Conservation (phyloP, 2,329 filamentous ascomycete species). For the Coleophoma crateriformis region DNA sequence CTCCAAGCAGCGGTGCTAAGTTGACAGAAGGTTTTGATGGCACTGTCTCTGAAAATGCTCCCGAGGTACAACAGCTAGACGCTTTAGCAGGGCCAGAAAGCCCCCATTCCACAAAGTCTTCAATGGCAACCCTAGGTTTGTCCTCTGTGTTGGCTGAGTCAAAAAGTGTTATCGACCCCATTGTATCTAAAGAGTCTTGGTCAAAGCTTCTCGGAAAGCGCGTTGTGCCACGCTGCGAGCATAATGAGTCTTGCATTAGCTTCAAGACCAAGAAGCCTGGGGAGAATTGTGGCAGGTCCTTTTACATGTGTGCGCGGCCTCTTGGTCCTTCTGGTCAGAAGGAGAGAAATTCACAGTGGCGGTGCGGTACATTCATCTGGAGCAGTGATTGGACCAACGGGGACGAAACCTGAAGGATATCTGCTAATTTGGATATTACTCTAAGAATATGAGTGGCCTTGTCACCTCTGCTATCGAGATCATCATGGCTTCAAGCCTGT, state of each 20-base stretch:
- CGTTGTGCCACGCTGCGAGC: constrained; percentile 74
- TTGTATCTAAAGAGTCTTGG: constrained; percentile 77
- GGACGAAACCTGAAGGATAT: too few species aligned
- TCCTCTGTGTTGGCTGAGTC: constrained; percentile 9
- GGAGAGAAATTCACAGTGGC: constrained; percentile 79
- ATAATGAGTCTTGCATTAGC: constrained; percentile 80
- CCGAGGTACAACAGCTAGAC: neutral
- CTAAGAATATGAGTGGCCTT: too few species aligned
- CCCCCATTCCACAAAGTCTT: too few species aligned
- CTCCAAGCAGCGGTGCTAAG: neutral
- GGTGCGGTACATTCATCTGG: constrained; percentile 74
- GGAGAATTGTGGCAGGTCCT: constrained; percentile 68
- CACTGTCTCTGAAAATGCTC: neutral
- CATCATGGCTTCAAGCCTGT: too few species aligned
- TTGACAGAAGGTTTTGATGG: neutral
- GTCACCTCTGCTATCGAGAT: too few species aligned
- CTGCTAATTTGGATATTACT: too few species aligned
- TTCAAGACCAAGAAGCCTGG: constrained; percentile 85
- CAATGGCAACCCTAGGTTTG: neutral
- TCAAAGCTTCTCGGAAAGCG: constrained; percentile 75
- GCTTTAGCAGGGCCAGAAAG: neutral
- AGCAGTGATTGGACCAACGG: neutral
- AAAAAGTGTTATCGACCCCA: constrained; percentile 54
- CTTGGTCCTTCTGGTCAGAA: constrained; percentile 81
- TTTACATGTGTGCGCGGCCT: constrained; percentile 63